phyloP scores from a whole-genome alignment of 2,329 filamentous ascomycete species.

The Penicillium verrucosum region DNA sequence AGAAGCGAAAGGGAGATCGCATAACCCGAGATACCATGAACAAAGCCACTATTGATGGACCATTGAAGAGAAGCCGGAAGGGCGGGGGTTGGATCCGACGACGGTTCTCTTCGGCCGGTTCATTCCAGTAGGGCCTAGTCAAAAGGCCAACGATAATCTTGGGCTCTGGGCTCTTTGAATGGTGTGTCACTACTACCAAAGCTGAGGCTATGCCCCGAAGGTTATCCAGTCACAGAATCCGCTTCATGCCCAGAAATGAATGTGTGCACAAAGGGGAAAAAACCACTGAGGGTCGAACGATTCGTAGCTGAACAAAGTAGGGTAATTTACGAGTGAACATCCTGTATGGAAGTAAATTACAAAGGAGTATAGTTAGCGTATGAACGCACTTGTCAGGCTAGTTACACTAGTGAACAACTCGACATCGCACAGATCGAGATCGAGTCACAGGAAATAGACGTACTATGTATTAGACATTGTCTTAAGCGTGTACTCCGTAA shows the following conservation, averaged over 20 bases:
- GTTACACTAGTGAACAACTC: background rate
- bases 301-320: background rate
- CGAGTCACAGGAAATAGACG: background rate
- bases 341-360: background rate
- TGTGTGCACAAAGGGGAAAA: background rate
- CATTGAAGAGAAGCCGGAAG: background rate
- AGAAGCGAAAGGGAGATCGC: background rate
- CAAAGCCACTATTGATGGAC: background rate
- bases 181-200: background rate
- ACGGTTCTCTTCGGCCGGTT: background rate
- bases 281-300: background rate
- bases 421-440: background rate
- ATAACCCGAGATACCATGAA: conserved; percentile 3
- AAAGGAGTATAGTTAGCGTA: background rate
- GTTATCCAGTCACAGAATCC: background rate
- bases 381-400: background rate
- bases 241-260: background rate
- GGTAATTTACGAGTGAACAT: background rate
- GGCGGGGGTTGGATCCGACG: background rate
- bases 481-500: background rate
- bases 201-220: conserved; percentile 1
- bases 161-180: background rate
- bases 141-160: background rate
- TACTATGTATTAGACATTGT: background rate
- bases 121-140: background rate